These are phyloP conservation scores for Halenospora varia DNA, from an alignment of 495 filamentous ascomycete genomes.

Conservation along the genomic window DNA sequence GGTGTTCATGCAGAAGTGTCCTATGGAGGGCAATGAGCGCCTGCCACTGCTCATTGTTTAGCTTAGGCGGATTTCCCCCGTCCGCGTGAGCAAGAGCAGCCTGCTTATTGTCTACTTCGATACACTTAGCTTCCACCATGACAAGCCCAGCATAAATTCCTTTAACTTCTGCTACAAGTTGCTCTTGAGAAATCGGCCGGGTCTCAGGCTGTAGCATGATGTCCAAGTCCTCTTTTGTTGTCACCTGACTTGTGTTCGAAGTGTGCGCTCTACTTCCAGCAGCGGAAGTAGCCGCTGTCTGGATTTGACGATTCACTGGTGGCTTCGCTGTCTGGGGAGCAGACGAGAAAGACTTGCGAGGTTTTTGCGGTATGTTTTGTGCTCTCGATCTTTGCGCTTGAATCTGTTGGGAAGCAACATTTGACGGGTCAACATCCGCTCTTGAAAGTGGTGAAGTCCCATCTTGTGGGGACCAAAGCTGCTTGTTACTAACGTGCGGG, in stretches of 20 bases:
- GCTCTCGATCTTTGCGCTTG: slow-evolving; percentile 2
- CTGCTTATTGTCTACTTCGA: slow-evolving; percentile 57
- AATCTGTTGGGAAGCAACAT: slow-evolving; percentile 1
- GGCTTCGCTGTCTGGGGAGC: not conserved
- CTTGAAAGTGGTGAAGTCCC: not conserved
- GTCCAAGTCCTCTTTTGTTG: not conserved
- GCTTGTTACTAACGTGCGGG: not conserved
- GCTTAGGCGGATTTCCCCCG: slow-evolving; percentile 26
- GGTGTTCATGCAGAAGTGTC: slow-evolving; percentile 71
- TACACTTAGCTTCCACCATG: slow-evolving; percentile 76
- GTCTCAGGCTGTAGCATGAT: slow-evolving; percentile 50
- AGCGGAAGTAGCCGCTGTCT: not conserved
- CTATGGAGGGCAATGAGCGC: slow-evolving; percentile 65
- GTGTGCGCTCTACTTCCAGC: not conserved
- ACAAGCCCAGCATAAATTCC: slow-evolving; percentile 71
- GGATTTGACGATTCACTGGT: not conserved
- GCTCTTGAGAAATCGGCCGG: slow-evolving; percentile 64
- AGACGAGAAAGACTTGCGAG: not conserved
- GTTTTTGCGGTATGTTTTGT: not conserved
- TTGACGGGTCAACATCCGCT: not conserved
- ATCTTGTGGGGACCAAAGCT: slow-evolving; percentile 3
- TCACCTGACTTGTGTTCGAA: not conserved
- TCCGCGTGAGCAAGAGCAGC: slow-evolving; percentile 29
- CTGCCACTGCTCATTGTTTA: slow-evolving; percentile 65
- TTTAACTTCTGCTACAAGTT: slow-evolving; percentile 65